Evolutionary conservation across 2,329 filamentous ascomycete species (phyloP).

Genomic region (Aspergillus brunneoviolaceus): DNA sequence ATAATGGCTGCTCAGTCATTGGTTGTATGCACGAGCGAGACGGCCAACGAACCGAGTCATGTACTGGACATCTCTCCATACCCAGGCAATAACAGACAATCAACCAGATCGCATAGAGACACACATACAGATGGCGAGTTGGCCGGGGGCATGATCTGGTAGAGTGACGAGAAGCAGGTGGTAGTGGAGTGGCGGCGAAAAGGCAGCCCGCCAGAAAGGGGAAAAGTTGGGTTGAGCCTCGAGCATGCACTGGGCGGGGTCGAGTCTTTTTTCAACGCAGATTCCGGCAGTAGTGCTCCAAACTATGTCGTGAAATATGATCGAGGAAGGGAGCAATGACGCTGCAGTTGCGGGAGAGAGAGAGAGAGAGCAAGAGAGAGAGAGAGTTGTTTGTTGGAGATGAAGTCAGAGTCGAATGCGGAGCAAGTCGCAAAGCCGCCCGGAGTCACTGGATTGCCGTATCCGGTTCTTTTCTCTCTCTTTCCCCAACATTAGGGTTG

Average conservation of each 20-base stretch:
- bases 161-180: background rate
- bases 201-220: conserved; percentile 11
- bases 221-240: conserved; percentile 6
- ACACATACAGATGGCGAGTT: conserved; percentile 45
- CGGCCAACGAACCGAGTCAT: background rate
- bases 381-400: background rate
- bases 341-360: background rate
- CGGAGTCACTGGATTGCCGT: conserved; percentile 8
- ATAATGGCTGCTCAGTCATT: background rate
- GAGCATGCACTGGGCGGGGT: background rate
- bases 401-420: background rate
- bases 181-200: conserved; percentile 9
- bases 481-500: too few species aligned
- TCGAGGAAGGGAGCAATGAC: background rate
- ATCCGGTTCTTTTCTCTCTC: background rate
- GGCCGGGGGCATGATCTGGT: conserved; percentile 41
- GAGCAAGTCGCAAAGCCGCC: conserved; percentile 3
- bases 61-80: background rate
- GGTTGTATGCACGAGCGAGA: background rate
- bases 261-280: background rate
- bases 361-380: too few species aligned
- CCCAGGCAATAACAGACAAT: background rate
- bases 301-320: background rate
- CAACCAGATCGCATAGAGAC: conserved; percentile 3
- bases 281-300: background rate